Evolutionary conservation across 2,329 filamentous ascomycete species (phyloP).

Genomic region (Nemania abortiva): DNA sequence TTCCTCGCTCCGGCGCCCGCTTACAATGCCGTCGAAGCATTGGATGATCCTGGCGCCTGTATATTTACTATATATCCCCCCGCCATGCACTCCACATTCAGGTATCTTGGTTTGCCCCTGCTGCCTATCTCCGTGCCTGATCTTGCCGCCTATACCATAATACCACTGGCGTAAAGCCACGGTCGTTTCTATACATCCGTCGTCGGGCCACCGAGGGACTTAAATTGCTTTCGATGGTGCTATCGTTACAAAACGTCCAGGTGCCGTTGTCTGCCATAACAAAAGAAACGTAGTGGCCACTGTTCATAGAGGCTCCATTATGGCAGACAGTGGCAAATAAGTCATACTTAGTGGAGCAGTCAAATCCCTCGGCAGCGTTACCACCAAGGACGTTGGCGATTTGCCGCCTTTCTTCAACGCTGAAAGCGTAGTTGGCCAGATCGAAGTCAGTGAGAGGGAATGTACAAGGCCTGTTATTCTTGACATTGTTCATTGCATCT

Average conservation of each 20-base stretch:
- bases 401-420: slow-evolving; percentile 31
- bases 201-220: rapidly evolving
- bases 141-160: slow-evolving; percentile 32
- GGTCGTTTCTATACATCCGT: not conserved
- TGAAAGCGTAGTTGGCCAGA: slow-evolving; percentile 56
- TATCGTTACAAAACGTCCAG: slow-evolving; percentile 66
- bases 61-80: slow-evolving; percentile 10
- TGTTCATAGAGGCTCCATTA: slow-evolving; percentile 72
- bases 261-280: slow-evolving; percentile 66
- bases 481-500: slow-evolving; percentile 58
- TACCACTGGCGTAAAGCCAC: slow-evolving; percentile 30
- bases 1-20: slow-evolving; percentile 14
- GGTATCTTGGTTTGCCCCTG: not conserved
- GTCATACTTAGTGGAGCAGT: slow-evolving; percentile 74
- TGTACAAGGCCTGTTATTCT: slow-evolving; percentile 77
- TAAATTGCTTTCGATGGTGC: not conserved
- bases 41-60: not conserved
- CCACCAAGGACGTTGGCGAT: slow-evolving; percentile 43
- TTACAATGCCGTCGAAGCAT: slow-evolving; percentile 17
- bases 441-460: slow-evolving; percentile 81
- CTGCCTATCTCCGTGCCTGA: not conserved
- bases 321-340: slow-evolving; percentile 89
- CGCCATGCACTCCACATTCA: not conserved
- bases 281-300: slow-evolving; percentile 84
- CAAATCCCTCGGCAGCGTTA: slow-evolving; percentile 60